Evolutionary conservation across 257 asterid species (phyloP).

Genomic region (Penstemon barbatus): DNA sequence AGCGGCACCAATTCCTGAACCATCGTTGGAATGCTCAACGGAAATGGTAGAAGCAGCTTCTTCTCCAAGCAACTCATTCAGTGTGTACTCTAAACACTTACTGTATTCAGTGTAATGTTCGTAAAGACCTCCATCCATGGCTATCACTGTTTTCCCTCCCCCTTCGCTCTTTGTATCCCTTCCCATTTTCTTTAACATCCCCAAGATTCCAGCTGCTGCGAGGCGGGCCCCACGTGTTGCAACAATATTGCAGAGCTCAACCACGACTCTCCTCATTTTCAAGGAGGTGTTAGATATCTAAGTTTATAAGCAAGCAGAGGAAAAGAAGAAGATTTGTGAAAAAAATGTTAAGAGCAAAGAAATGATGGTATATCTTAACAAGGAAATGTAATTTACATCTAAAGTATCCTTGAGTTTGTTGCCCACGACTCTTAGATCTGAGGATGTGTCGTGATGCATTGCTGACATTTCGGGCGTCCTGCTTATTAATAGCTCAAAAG

Average conservation of each 20-base stretch:
- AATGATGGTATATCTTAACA: not conserved
- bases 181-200: slow-evolving; percentile 77
- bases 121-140: slow-evolving; percentile 84
- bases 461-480: slow-evolving; percentile 96
- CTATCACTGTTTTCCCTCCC: slow-evolving; percentile 55
- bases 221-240: slow-evolving; percentile 89
- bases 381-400: slow-evolving; percentile 47
- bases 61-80: slow-evolving; percentile 61
- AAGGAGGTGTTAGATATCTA: slow-evolving; percentile 69
- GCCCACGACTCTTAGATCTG: slow-evolving; percentile 71
- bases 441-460: slow-evolving; percentile 80
- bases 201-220: slow-evolving; percentile 76
- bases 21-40: slow-evolving; percentile 76
- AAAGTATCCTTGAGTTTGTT: slow-evolving; percentile 57
- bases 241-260: slow-evolving; percentile 74
- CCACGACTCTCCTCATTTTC: slow-evolving; percentile 56
- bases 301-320: not conserved
- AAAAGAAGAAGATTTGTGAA: not conserved
- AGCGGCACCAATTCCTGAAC: slow-evolving; percentile 92
- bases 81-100: slow-evolving; percentile 58
- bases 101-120: slow-evolving; percentile 75
- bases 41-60: slow-evolving; percentile 35
- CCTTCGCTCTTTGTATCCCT: slow-evolving; percentile 42
- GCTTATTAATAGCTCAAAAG: slow-evolving; percentile 26
- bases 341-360: not conserved